Percentiles rank a stretch among this genome's conserved stretches.
These are phyloP conservation scores for Annulohypoxylon moriforme DNA, from an alignment of 495 filamentous ascomycete species.

Conservation along the genomic window DNA sequence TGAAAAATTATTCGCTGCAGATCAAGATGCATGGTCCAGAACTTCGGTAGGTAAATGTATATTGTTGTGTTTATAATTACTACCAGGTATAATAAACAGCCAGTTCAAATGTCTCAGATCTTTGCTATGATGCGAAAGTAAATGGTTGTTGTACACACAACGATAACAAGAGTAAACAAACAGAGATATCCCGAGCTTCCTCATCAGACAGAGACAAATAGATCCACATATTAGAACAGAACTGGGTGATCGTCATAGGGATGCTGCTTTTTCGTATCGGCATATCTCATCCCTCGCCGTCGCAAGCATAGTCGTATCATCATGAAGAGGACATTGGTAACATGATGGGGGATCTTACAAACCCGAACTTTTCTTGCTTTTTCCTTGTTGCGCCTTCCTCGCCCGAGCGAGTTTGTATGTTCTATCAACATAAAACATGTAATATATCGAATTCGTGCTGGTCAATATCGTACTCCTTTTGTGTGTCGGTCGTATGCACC, in stretches of 20 bases:
- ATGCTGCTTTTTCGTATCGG: constrained; percentile 6
- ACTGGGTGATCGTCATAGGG: constrained; percentile 17
- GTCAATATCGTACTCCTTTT: constrained; percentile 24
- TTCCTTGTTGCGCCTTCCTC: constrained; percentile 30
- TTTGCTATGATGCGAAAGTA: constrained; percentile 14
- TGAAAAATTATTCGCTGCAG: background rate
- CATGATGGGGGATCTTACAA: constrained; percentile 20
- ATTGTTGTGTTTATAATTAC: background rate
- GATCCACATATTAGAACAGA: constrained; percentile 13
- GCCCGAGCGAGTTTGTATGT: constrained; percentile 41
- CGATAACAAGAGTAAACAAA: constrained; percentile 32
- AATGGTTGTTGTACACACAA: constrained; percentile 28
- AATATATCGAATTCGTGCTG: constrained; percentile 16
- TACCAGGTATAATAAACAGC: background rate
- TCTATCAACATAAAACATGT: constrained; percentile 37
- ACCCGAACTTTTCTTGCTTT: background rate
- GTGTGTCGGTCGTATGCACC: constrained; percentile 31
- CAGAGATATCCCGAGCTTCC: constrained; percentile 11
- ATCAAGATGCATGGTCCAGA: background rate
- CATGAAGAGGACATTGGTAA: constrained; percentile 22
- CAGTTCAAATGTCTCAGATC: constrained; percentile 32
- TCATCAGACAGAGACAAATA: constrained; percentile 1
- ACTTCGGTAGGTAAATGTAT: background rate
- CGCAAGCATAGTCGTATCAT: constrained; percentile 22
- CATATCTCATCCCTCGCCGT: constrained; percentile 16